These are phyloP conservation scores for Ceratobasidium sp. DNA, from an alignment of 1,284 basidiomycete species.

Conservation along the genomic window DNA sequence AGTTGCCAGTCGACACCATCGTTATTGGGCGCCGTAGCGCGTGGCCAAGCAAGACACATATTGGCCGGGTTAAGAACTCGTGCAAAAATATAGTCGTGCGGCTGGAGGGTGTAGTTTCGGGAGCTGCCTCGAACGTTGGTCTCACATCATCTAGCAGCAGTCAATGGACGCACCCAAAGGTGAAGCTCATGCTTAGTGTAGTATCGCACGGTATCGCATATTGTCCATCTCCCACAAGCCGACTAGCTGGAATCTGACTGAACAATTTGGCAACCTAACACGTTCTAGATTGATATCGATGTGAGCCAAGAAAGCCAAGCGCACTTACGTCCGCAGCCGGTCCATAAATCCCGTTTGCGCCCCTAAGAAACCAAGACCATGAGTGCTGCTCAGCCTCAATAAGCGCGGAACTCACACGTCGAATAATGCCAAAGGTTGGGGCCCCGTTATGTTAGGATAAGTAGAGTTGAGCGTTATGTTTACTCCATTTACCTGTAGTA, in stretches of 20 bases:
- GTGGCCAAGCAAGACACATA: slow-evolving; percentile 82
- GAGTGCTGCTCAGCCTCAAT: slow-evolving; percentile 30
- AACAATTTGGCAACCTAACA: slow-evolving; percentile 72
- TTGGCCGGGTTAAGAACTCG: slow-evolving; percentile 67
- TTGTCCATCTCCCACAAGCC: slow-evolving; percentile 71
- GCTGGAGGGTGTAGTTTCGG: slow-evolving; percentile 69
- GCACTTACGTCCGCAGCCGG: slow-evolving; percentile 74
- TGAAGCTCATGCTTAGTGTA: slow-evolving; percentile 67
- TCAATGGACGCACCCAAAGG: slow-evolving; percentile 64
- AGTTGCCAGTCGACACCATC: slow-evolving; percentile 89
- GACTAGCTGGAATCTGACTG: slow-evolving; percentile 63
- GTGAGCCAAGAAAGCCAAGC: not conserved
- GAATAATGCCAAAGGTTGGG: slow-evolving; percentile 71
- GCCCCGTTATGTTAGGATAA: slow-evolving; percentile 64
- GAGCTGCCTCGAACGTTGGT: slow-evolving; percentile 52
- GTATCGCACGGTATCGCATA: slow-evolving; percentile 85
- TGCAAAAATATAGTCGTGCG: slow-evolving; percentile 82
- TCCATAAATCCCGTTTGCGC: slow-evolving; percentile 77
- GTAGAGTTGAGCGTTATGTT: slow-evolving; percentile 65
- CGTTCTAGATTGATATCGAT: not conserved
- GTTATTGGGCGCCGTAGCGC: slow-evolving; percentile 65
- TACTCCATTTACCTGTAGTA: slow-evolving; percentile 64
- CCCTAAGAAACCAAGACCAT: slow-evolving; percentile 55
- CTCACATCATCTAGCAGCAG: slow-evolving; percentile 3
- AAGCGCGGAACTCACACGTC: slow-evolving; percentile 63